A percentile compares a stretch with the other conserved stretches of the same genome.
Conservation (phyloP, 169 alveolate genomes). For the Plasmodium ovale region DNA sequence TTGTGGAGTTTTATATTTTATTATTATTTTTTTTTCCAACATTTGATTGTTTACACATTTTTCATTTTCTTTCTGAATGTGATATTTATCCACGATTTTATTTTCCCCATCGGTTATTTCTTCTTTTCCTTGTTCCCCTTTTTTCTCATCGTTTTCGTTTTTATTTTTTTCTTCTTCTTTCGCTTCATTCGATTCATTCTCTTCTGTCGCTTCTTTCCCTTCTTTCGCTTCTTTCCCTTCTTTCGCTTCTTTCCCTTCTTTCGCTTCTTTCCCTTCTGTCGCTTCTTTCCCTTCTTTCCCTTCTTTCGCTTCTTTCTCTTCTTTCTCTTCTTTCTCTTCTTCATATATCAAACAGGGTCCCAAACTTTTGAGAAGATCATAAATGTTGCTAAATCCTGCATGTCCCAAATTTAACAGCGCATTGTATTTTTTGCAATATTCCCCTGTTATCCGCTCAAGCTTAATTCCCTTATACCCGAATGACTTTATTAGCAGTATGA, state of each 20-base stretch:
- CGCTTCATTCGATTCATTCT: too few species aligned
- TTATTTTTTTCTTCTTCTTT: background rate
- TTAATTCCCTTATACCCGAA: slow-evolving; percentile 63
- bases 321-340: background rate
- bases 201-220: background rate
- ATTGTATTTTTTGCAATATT: slow-evolving; percentile 60
- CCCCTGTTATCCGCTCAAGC: slow-evolving; percentile 54
- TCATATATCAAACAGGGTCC: slow-evolving; percentile 45
- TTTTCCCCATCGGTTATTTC: background rate
- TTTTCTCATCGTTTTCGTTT: background rate
- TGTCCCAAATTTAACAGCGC: slow-evolving; percentile 40
- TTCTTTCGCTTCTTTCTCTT: background rate
- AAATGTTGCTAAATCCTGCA: slow-evolving; percentile 60
- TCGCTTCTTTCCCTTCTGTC: background rate
- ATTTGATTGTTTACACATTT: background rate
- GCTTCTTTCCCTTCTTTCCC: background rate
- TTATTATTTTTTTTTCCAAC: slow-evolving; percentile 26
- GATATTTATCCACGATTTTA: background rate
- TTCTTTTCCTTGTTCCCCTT: background rate
- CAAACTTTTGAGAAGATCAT: slow-evolving; percentile 32
- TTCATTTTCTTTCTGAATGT: too few species aligned
- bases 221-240: background rate
- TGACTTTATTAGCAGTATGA: slow-evolving; percentile 34
- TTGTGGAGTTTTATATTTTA: slow-evolving; percentile 55
- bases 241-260: background rate